Base-by-base conservation (phyloP, 75 land plant species). In the Pinus albicaulis region DNA sequence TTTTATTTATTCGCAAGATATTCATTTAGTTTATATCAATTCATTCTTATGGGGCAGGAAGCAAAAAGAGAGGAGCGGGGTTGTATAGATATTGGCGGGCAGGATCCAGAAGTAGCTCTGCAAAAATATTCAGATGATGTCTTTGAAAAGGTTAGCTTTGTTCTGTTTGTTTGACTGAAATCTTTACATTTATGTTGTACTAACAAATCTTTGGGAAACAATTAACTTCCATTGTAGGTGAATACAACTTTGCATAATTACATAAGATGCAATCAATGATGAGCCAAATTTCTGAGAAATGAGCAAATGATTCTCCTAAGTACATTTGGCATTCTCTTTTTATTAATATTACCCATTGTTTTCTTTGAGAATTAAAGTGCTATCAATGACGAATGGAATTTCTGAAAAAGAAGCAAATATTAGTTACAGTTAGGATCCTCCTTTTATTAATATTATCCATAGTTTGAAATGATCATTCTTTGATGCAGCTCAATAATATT, bases 401-500 rank as follows among this genome's bases (percentile, higher is more conserved):
- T 48, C 52, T 38, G 52, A 36, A 68, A 20, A 1, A 20, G n/a
- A 34, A 68, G 8, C 20, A 5, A 36, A 19, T 41, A 41, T 15
- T 38, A 28, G 20, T 68, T 19, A 48, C 7, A 36, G 12, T 16
- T 68, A 5, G 1, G 12, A 8, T 68, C 13, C 41, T 19, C 52
- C n/a, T 41, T 68, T 41, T 8, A 20, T 68, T 38, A 7, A 41
- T 68, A 68, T 15, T 31, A 17, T 68, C 48, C 44, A 41, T 38
- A 48, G 10, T 68, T 68, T 10, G 41, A 68, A 68, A 68, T 19
- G 13, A 19, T 38, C n/a, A 2, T 3, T 4, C 11, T 34, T 36
- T 68, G 25, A 59, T 59, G 79, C 84, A 83, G 85, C 71, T 83
- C 59, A 82, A 81, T 31, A 77, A 81, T n/a, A 78, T 83, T 19